Percentiles rank a stretch among this genome's conserved stretches.
These are phyloP conservation scores for Umbilicus rupestris DNA, from an alignment of 164 flowering plant genomes.

Conservation along the genomic window DNA sequence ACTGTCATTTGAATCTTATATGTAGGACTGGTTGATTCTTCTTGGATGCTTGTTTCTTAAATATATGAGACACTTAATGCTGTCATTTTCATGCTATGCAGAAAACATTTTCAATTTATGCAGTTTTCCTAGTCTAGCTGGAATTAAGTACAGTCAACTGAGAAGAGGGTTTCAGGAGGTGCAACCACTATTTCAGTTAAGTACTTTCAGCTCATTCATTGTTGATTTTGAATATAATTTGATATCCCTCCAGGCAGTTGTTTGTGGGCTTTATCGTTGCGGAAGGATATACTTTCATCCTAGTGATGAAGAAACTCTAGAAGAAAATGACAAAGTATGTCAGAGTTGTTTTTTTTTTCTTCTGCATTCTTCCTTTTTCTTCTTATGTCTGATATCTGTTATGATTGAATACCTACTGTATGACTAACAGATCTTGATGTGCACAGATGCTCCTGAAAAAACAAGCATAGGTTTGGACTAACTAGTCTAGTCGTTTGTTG, in stretches of 20 bases:
- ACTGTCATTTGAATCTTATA: background rate
- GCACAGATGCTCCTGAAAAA: background rate
- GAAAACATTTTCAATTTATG: conserved; percentile 93
- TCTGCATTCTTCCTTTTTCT: background rate
- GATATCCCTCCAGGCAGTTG: conserved; percentile 61
- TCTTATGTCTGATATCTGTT: background rate
- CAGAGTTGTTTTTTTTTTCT: background rate
- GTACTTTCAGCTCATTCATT: conserved; percentile 3
- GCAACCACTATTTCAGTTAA: background rate
- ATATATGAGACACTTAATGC: conserved; percentile 2
- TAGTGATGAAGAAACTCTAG: conserved; percentile 60
- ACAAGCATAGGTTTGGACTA: background rate
- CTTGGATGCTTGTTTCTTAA: background rate
- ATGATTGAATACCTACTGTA: background rate
- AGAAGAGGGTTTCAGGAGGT: conserved; percentile 84
- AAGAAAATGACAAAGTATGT: conserved; percentile 72
- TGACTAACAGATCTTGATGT: background rate
- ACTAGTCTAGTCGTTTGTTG: background rate
- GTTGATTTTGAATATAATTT: conserved; percentile 8
- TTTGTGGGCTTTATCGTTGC: conserved; percentile 71
- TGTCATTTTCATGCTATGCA: conserved; percentile 28
- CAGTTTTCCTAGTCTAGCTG: conserved; percentile 58
- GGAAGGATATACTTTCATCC: conserved; percentile 90
- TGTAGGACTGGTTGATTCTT: background rate
- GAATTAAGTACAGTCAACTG: conserved; percentile 50